These are phyloP conservation scores for Solanum tacnaense DNA, from an alignment of 257 asterid species.

Conservation along the genomic window DNA sequence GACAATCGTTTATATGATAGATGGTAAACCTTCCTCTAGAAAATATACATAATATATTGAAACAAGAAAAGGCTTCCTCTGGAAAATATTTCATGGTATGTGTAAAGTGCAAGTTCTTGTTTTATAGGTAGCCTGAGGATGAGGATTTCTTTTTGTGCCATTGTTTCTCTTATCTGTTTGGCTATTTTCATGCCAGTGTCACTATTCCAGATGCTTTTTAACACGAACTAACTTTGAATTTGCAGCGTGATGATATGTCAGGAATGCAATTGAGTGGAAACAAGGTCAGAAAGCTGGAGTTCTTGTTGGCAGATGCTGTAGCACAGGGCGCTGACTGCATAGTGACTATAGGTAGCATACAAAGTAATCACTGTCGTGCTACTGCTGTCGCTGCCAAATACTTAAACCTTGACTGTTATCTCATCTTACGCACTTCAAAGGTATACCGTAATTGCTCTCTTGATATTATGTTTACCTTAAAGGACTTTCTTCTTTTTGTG, in stretches of 20 bases:
- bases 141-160: neutral
- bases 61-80: neutral
- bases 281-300: conserved; percentile 96
- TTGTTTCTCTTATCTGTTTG: neutral
- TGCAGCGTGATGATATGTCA: conserved; percentile 93
- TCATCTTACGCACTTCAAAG: conserved; percentile 88
- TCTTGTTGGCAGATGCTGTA: conserved; percentile 94
- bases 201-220: neutral
- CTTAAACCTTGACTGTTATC: conserved; percentile 77
- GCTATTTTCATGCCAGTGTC: neutral
- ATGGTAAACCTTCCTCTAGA: neutral
- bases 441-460: conserved; percentile 15
- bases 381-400: conserved; percentile 95
- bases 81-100: neutral
- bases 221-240: conserved; percentile 17
- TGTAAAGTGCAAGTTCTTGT: neutral
- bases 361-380: conserved; percentile 95
- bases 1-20: neutral
- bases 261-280: conserved; percentile 98
- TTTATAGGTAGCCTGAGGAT: neutral
- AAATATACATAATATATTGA: neutral
- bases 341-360: conserved; percentile 89
- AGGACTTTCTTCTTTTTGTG: neutral
- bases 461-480: neutral
- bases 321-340: conserved; percentile 82